These are phyloP conservation scores for Nakaseomyces uthaithaninus DNA, from an alignment of 1,139 yeast genomes.

Conservation along the genomic window DNA sequence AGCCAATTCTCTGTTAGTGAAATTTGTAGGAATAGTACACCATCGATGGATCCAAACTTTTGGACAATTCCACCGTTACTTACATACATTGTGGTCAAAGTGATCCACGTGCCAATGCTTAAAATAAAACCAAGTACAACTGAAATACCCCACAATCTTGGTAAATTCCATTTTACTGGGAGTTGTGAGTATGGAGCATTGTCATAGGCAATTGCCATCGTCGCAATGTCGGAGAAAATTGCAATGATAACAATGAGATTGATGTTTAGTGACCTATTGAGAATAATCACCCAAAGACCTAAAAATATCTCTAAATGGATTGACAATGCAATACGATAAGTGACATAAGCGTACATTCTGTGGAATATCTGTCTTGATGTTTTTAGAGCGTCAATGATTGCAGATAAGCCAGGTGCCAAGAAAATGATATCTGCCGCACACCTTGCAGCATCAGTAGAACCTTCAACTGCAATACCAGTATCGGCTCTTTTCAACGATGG, in stretches of 20 bases:
- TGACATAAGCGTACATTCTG: conserved; percentile 93
- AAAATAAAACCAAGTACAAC: conserved; percentile 67
- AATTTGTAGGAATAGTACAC: conserved; percentile 82
- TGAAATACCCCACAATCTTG: conserved; percentile 94
- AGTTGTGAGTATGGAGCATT: conserved; percentile 93
- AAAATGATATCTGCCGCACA: conserved; percentile 93
- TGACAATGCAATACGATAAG: conserved; percentile 88
- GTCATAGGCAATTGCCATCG: conserved; percentile 88
- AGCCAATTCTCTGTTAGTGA: conserved; percentile 92
- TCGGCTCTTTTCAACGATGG: conserved; percentile 93
- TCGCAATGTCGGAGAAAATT: conserved; percentile 88
- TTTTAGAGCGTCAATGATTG: conserved; percentile 85
- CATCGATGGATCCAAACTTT: conserved; percentile 85
- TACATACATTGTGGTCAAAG: conserved; percentile 82
- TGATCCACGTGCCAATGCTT: conserved; percentile 85
- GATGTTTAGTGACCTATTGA: conserved; percentile 72
- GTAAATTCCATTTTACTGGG: conserved; percentile 98
- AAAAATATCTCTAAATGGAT: conserved; percentile 84
- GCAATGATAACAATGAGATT: conserved; percentile 87
- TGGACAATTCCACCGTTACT: conserved; percentile 81
- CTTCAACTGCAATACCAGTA: conserved; percentile 94
- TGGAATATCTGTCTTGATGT: conserved; percentile 93
- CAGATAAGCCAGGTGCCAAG: conserved; percentile 91
- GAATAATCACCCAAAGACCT: conserved; percentile 88
- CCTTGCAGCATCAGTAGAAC: conserved; percentile 92